These are phyloP conservation scores for Penicillium concentricum DNA, from an alignment of 2,329 filamentous ascomycete genomes.

Conservation along the genomic window DNA sequence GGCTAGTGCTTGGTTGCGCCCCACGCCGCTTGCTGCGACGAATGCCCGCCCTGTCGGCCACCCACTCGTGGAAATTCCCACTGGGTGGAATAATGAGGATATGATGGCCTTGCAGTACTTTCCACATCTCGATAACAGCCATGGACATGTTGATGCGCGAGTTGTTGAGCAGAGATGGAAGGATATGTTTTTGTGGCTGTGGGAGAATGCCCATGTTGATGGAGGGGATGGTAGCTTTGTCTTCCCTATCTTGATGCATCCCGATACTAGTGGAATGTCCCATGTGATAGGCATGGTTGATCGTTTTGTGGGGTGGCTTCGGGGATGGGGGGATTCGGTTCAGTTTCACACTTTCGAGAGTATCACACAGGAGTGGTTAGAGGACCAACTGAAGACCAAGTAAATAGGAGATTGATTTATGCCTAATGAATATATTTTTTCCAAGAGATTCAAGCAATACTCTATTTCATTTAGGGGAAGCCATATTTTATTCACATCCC, in stretches of 20 bases:
- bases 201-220: conserved; percentile 31
- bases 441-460: neutral
- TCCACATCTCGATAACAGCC: neutral
- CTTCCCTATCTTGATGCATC: neutral
- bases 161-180: conserved; percentile 59
- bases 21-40: neutral
- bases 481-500: neutral
- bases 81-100: neutral
- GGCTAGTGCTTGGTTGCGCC: neutral
- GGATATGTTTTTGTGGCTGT: conserved; percentile 56
- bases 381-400: neutral
- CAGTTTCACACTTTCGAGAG: neutral
- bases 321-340: neutral
- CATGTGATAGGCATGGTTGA: neutral
- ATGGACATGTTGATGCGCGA: conserved; percentile 55
- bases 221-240: neutral
- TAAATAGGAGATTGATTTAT: neutral
- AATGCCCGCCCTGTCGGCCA: neutral
- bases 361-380: neutral
- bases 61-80: neutral
- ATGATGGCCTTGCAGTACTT: neutral
- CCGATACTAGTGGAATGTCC: neutral
- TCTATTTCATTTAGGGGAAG: neutral
- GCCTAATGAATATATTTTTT: neutral
- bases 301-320: neutral